phyloP scores from a whole-genome alignment of 75 land plant genomes.

The Pinus taeda region DNA sequence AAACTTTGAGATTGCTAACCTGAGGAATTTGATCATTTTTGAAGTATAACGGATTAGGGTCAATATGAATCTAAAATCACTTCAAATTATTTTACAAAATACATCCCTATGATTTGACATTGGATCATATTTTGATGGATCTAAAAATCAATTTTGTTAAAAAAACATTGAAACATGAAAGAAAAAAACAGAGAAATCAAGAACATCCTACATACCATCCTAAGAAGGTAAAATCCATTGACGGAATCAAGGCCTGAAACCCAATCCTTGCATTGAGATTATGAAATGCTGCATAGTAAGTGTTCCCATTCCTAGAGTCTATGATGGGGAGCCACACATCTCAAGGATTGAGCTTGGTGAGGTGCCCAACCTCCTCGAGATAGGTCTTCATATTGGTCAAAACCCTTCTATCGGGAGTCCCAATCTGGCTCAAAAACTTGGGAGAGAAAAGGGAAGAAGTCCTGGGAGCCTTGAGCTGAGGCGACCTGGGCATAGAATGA shows the following conservation, averaged over 20 bases:
- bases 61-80: neutral
- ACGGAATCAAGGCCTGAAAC: conserved; percentile 48
- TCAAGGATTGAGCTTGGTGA: conserved; percentile 41
- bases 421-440: conserved; percentile 29
- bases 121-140: neutral
- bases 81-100: neutral
- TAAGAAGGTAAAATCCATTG: conserved; percentile 45
- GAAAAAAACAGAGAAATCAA: neutral
- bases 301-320: conserved; percentile 56
- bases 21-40: too few relatives aligned
- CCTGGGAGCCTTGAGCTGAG: conserved; percentile 11
- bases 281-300: conserved; percentile 39
- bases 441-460: conserved; percentile 26
- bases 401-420: conserved; percentile 36
- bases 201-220: conserved; percentile 36
- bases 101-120: neutral
- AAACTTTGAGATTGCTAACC: neutral
- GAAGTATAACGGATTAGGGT: too few relatives aligned
- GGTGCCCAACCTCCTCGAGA: conserved; percentile 43
- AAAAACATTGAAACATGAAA: neutral
- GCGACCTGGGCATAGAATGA: conserved; percentile 13
- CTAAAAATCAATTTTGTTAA: neutral
- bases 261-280: conserved; percentile 52
- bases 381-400: conserved; percentile 34
- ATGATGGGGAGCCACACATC: conserved; percentile 69